These are phyloP conservation scores for Stagonosporopsis vannaccii DNA, from an alignment of 2,329 filamentous ascomycete species.

Conservation along the genomic window DNA sequence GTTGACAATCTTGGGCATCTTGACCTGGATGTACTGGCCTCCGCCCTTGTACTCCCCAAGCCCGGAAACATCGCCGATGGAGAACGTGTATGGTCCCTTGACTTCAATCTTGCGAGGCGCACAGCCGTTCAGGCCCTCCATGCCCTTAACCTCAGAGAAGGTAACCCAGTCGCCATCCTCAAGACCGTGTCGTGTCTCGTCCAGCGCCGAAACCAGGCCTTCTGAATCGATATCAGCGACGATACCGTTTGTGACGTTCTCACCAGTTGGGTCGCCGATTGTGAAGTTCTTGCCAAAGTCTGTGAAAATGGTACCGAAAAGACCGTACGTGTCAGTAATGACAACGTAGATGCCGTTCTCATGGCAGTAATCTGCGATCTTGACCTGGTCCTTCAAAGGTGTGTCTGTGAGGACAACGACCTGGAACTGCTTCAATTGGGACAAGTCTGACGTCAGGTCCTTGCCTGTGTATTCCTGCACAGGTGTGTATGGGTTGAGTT, in stretches of 20 bases:
- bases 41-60: conserved; percentile 88
- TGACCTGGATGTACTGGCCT: conserved; percentile 93
- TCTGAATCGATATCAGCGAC: conserved; percentile 89
- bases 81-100: conserved; percentile 95
- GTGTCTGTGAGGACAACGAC: conserved; percentile 90
- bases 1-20: conserved; percentile 94
- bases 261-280: conserved; percentile 86
- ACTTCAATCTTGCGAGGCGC: conserved; percentile 91
- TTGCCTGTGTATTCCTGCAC: conserved; percentile 73
- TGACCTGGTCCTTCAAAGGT: conserved; percentile 78
- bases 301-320: conserved; percentile 96
- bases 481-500: conserved; percentile 96
- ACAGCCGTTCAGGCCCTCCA: conserved; percentile 84
- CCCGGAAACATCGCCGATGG: conserved; percentile 89
- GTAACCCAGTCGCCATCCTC: conserved; percentile 97
- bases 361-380: conserved; percentile 92
- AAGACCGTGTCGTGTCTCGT: conserved; percentile 92
- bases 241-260: conserved; percentile 86
- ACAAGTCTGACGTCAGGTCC: conserved; percentile 77
- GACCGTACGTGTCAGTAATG: conserved; percentile 85
- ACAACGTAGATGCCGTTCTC: conserved; percentile 91
- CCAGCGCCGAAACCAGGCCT: conserved; percentile 88
- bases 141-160: conserved; percentile 90
- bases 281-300: conserved; percentile 97
- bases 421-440: conserved; percentile 88